Conservation (phyloP, 179 eudicot genomes). For the Beta lomatogona region DNA sequence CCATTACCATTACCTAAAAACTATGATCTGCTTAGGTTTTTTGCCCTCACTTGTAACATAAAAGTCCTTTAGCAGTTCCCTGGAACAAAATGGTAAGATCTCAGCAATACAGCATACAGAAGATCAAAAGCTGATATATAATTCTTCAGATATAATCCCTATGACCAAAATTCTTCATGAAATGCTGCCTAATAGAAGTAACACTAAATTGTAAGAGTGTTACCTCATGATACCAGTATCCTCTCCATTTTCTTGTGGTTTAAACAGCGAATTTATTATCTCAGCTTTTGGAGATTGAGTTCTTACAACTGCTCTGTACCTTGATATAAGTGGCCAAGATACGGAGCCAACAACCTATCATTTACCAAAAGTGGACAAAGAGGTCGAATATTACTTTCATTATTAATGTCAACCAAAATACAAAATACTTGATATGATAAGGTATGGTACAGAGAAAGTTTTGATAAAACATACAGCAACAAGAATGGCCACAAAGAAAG, state of each 20-base stretch:
- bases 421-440: not conserved
- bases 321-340: slow-evolving; percentile 87
- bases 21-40: slow-evolving; percentile 76
- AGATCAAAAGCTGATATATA: not conserved
- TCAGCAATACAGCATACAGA: slow-evolving; percentile 8
- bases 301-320: slow-evolving; percentile 84
- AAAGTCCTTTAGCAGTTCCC: slow-evolving; percentile 81
- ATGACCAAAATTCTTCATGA: not conserved
- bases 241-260: slow-evolving; percentile 64
- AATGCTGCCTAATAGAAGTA: not conserved
- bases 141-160: not conserved
- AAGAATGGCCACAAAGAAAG: not conserved
- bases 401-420: slow-evolving; percentile 2
- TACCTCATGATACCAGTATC: slow-evolving; percentile 96
- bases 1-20: slow-evolving; percentile 66
- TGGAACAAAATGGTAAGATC: slow-evolving; percentile 32
- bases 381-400: slow-evolving; percentile 14
- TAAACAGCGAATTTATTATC: slow-evolving; percentile 77
- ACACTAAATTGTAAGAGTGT: not conserved
- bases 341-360: slow-evolving; percentile 89
- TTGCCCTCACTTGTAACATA: slow-evolving; percentile 60
- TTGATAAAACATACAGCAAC: slow-evolving; percentile 6
- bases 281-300: slow-evolving; percentile 85
- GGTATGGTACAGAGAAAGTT: not conserved
- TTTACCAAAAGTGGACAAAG: slow-evolving; percentile 3